A percentile compares a stretch with the other conserved stretches of the same genome.
phyloP scores from a whole-genome alignment of 192 early-diverging fungal genomes.

The Entomortierella chlamydospora region DNA sequence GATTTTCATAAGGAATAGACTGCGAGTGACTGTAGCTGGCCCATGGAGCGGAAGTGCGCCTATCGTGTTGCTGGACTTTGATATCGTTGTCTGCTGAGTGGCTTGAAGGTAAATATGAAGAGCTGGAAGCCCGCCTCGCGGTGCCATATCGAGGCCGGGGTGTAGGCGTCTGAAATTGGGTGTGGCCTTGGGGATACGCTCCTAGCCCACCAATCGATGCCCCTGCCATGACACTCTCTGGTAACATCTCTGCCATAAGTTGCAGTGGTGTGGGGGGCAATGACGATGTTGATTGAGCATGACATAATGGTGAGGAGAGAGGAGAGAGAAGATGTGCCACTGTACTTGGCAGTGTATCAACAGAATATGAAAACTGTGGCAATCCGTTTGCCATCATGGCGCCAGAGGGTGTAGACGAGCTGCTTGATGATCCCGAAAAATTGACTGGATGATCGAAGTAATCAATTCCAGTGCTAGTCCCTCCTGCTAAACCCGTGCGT shows the following conservation, averaged over 20 bases:
- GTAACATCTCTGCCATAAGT: constrained; percentile 11
- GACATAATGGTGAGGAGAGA: constrained; percentile 36
- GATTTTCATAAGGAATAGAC: constrained; percentile 10
- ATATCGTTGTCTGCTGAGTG: constrained; percentile 14
- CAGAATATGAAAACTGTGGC: constrained; percentile 11
- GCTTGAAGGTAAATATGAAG: constrained; percentile 33
- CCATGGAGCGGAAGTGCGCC: constrained; percentile 43
- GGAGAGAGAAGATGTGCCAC: constrained; percentile 36
- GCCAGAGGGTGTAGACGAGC: constrained; percentile 36
- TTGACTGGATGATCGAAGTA: constrained; percentile 27
- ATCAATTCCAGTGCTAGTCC: constrained; percentile 9
- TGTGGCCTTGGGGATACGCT: constrained; percentile 10
- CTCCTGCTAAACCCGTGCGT: constrained; percentile 6
- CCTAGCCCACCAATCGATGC: neutral
- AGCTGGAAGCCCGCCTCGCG: constrained; percentile 40
- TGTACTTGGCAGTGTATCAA: constrained; percentile 18
- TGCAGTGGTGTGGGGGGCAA: constrained; percentile 46
- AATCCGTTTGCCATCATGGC: constrained; percentile 9
- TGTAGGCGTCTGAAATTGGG: constrained; percentile 22
- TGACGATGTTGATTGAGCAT: constrained; percentile 29
- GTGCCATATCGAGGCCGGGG: constrained; percentile 16
- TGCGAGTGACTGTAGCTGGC: constrained; percentile 8
- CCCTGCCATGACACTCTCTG: constrained; percentile 16
- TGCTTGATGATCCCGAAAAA: constrained; percentile 25
- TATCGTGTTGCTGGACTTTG: constrained; percentile 26